Evolutionary conservation across 805 yeast genomes (phyloP).

Genomic region (Kluyveromyces dobzhanskii): DNA sequence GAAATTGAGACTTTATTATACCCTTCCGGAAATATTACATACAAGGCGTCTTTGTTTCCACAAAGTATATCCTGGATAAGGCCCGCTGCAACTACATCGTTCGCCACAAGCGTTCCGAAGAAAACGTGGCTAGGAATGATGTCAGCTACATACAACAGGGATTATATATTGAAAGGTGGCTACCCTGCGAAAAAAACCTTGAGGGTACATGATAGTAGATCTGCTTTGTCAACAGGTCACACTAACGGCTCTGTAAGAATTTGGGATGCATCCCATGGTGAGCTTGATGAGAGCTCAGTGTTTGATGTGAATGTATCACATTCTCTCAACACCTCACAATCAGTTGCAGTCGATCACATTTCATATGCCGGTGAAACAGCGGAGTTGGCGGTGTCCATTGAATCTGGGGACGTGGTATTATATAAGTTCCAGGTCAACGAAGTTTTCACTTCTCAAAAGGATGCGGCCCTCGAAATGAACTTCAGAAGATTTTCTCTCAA

Average conservation of each 20-base stretch:
- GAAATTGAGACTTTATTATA: constrained; percentile 53
- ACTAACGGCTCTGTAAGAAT: constrained; percentile 74
- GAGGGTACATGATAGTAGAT: constrained; percentile 42
- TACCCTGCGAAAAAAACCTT: constrained; percentile 47
- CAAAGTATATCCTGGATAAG: constrained; percentile 72
- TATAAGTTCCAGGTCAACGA: constrained; percentile 60
- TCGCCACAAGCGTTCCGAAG: constrained; percentile 49
- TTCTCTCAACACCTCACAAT: constrained; percentile 38
- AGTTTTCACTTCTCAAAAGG: constrained; percentile 24
- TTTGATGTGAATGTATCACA: constrained; percentile 50
- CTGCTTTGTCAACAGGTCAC: constrained; percentile 76
- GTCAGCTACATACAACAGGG: constrained; percentile 36
- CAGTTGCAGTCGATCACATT: constrained; percentile 43
- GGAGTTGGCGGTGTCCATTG: constrained; percentile 63
- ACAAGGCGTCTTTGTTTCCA: constrained; percentile 60
- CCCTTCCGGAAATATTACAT: constrained; percentile 45
- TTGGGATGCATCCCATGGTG: constrained; percentile 78
- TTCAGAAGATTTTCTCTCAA: constrained; percentile 22
- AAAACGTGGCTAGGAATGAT: constrained; percentile 77
- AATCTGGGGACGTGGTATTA: constrained; percentile 64
- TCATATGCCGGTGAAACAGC: constrained; percentile 74
- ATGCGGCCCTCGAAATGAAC: constrained; percentile 11
- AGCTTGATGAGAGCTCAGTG: constrained; percentile 48
- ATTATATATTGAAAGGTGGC: constrained; percentile 68
- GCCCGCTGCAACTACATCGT: constrained; percentile 55